Conservation (phyloP, 768 basidiomycete species). For the Phlebiopsis gigantea region DNA sequence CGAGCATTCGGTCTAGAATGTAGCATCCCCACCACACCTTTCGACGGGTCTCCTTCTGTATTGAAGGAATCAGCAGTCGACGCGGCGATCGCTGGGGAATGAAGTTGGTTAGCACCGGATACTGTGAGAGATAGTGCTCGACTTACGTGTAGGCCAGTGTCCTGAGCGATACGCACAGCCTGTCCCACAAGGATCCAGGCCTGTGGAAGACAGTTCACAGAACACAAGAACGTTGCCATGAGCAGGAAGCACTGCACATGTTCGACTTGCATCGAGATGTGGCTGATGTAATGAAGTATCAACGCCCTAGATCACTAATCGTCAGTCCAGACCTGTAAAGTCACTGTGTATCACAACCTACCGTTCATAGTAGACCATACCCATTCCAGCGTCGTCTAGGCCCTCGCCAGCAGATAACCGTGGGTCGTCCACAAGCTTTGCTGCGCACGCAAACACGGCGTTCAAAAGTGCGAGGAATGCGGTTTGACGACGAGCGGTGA, state of each 20-base stretch:
- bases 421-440: constrained; percentile 70
- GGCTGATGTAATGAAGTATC: constrained; percentile 88
- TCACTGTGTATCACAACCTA: constrained; percentile 29
- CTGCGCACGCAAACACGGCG: constrained; percentile 87
- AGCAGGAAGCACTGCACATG: constrained; percentile 91
- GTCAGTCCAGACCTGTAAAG: neutral
- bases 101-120: constrained; percentile 12
- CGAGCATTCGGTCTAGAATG: constrained; percentile 86
- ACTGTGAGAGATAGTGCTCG: constrained; percentile 1
- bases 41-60: constrained; percentile 84
- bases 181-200: constrained; percentile 92
- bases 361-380: constrained; percentile 89
- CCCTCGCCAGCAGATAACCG: constrained; percentile 54
- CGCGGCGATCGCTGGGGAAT: constrained; percentile 70
- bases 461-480: constrained; percentile 81
- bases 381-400: constrained; percentile 77
- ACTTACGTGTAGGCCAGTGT: constrained; percentile 87
- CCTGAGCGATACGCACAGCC: constrained; percentile 84
- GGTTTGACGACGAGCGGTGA: constrained; percentile 53
- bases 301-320: constrained; percentile 52
- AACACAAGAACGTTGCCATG: constrained; percentile 87
- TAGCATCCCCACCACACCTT: constrained; percentile 97
- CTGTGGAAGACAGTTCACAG: constrained; percentile 89
- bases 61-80: constrained; percentile 58
- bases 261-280: constrained; percentile 75